A percentile compares a stretch with the other conserved stretches of the same genome.
These are phyloP conservation scores for Rhodotorula graminis DNA, from an alignment of 768 basidiomycete species.

Conservation along the genomic window DNA sequence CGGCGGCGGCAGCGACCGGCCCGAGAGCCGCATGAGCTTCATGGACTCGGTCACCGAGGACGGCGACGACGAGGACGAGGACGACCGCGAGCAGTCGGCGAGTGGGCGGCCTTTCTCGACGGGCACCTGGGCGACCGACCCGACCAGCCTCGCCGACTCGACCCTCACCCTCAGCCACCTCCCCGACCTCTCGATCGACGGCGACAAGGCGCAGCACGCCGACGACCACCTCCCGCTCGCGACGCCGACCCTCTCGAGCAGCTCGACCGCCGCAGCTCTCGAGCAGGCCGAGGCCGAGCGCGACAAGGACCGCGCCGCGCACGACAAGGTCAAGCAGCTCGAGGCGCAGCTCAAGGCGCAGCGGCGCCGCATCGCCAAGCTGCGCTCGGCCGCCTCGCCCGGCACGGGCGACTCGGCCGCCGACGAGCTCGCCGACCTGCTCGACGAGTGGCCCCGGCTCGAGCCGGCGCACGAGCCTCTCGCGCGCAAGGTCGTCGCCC, in stretches of 20 bases:
- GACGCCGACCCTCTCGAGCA: slow-evolving; percentile 8
- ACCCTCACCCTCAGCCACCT: slow-evolving; percentile 52
- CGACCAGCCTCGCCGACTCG: slow-evolving; percentile 66
- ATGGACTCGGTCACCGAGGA: slow-evolving; percentile 40
- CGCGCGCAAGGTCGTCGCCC: slow-evolving; percentile 58
- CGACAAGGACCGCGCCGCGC: slow-evolving; percentile 49
- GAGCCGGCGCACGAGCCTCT: slow-evolving; percentile 21
- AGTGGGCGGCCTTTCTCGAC: slow-evolving; percentile 62
- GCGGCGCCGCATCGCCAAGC: slow-evolving; percentile 10
- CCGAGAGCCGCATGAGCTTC: slow-evolving; percentile 60
- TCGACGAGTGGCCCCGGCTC: slow-evolving; percentile 29
- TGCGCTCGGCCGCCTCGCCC: slow-evolving; percentile 2
- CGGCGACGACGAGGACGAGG: slow-evolving; percentile 10
- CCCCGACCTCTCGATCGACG: slow-evolving; percentile 55
- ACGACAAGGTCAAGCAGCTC: slow-evolving; percentile 35
- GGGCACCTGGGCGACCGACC: slow-evolving; percentile 70
- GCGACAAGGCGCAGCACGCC: slow-evolving; percentile 50
- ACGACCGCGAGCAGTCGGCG: not conserved
- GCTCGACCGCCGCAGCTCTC: slow-evolving; percentile 49
- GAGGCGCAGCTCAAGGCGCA: slow-evolving; percentile 28
- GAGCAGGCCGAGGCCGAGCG: slow-evolving; percentile 56
- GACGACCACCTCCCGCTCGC: slow-evolving; percentile 3
- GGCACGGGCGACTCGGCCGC: not conserved
- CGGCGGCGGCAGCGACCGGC: slow-evolving; percentile 60
- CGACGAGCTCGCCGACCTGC: slow-evolving; percentile 14